Conservation (phyloP, 2,329 filamentous ascomycete genomes). For the Aspergillus brunneoviolaceus region DNA sequence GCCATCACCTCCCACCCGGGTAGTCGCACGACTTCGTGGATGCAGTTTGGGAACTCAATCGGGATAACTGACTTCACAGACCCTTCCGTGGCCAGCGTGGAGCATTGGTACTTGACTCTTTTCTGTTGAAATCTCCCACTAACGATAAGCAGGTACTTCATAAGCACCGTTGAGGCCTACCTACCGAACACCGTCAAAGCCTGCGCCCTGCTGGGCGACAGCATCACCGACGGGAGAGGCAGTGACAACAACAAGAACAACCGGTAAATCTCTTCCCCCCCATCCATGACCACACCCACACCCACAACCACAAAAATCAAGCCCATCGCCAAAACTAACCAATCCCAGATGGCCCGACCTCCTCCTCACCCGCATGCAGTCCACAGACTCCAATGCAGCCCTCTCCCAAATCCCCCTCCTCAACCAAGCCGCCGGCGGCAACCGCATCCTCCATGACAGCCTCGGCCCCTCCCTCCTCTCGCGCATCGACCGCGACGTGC, state of each 20-base stretch:
- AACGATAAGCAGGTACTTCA: constrained; percentile 53
- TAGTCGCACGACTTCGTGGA: constrained; percentile 62
- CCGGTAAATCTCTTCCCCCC: constrained; percentile 29
- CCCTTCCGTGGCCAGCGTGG: constrained; percentile 35
- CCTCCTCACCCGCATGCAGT: constrained; percentile 44
- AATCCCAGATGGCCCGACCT: constrained; percentile 56
- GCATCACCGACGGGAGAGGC: constrained; percentile 64
- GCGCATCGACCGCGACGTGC: constrained; percentile 64
- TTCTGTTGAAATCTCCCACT: constrained; percentile 9
- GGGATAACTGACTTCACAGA: constrained; percentile 48
- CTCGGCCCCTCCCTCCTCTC: constrained; percentile 61
- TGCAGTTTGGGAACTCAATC: constrained; percentile 59
- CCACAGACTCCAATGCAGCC: constrained; percentile 46
- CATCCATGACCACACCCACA: neutral
- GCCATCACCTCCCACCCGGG: constrained; percentile 65
- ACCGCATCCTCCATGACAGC: constrained; percentile 61
- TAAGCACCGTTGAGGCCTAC: constrained; percentile 59
- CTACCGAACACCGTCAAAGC: constrained; percentile 45
- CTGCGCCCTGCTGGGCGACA: constrained; percentile 61
- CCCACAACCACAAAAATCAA: neutral
- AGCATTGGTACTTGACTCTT: constrained; percentile 43
- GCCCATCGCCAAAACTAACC: neutral
- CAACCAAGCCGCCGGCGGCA: constrained; percentile 70
- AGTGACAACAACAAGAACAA: constrained; percentile 61
- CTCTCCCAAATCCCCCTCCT: constrained; percentile 54